Evolutionary conservation across 192 early-diverging fungal species (phyloP), one percentile per base, ranked within the genome.

Genomic region (Hyaloraphidium curvatum): DNA sequence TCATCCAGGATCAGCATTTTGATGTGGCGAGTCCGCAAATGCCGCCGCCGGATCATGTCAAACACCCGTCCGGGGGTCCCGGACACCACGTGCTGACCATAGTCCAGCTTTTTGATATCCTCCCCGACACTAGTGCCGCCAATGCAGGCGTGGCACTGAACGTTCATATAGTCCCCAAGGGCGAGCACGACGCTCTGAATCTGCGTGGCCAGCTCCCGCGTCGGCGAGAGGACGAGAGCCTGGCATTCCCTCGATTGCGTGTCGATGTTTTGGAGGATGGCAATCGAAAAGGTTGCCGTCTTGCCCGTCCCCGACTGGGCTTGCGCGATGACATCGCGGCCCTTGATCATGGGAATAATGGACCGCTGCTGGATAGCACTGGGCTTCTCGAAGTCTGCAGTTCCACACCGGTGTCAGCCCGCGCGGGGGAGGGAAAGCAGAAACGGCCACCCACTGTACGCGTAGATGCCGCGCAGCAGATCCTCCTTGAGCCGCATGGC

Each of bases 331-430:
- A 95, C 91, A 69, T 95, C 91, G 43, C 85, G 79, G 28, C 85
- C 86, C 54, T 72, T 81, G 55, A 77, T 76, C 51, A 94, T 86
- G 25, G 91, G 89, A 60, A 76, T 63, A 53, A 95, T 97, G 33
- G 91, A 91, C 68, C 94, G 80, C 68, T 97, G 94, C 67, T 97
- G 94, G 71, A 97, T 97, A 53, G 94, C 89, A 2, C 90, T 95
- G 2, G 91, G 94, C 61, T 86, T 85, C 63, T 97, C 94, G 76
- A 91, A 94, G 70, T 89, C 81, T 84, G 43, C 1, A 16, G 33
- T n/a, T 37, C 13, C 2, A 1, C 13, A 9, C 0, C 17, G 29
- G 33, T 16, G 30, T 7, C n/a, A 28, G n/a, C 5, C 13, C 17
- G 21, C 2, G n/a, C 13, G 28, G 2, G 39, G 3, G 55, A 26